Evolutionary conservation across 2,329 filamentous ascomycete species (phyloP), one percentile per base, ranked within the genome.

Genomic region (Fusarium udum): DNA sequence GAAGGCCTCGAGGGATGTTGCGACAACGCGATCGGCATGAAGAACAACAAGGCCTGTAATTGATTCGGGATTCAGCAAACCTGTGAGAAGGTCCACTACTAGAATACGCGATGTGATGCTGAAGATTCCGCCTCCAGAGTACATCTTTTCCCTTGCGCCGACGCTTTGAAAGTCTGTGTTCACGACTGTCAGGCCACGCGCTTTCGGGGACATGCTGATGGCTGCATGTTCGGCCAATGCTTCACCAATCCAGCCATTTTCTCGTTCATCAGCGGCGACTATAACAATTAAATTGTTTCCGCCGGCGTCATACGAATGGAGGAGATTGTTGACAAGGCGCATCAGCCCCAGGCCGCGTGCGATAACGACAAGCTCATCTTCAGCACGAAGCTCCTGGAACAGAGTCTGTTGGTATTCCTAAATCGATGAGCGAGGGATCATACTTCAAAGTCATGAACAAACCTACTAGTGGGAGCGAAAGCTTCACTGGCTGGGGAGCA

Each of bases 211-310:
- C 83, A 91, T 92, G 85, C 94, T 98, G 80, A 97, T 91, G 71
- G 94, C 95, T 80, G 95, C 95, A 84, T 98, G 95, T 84, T 99
- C 96, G 31, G 96, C 96, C 79, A 99, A 86, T 36, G 95, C 94
- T 85, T 98, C 96, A 75, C 96, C 96, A 68, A 99, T 95, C 95
- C 95, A 98, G 63, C 92, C 92, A 89, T 98, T 98, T 80, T 99
- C 96, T 67, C 93, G 91, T 39, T 98, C 95, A 68, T 96, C 93
- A 40, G 96, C 95, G 15, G 95, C 95, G 46, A 98, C 91, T 26
- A 99, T 84, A 49, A 99, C 86, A 55, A 99, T 92, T 61, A 99
- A 86, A 79, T 97, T 98, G 83, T 96, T 97, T 20, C 96, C 96
- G 7, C 94, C 94, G 3, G 95, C 95, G 87, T 99, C 96, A 84